Evolutionary conservation across 1,284 basidiomycete genomes (phyloP).

Genomic region (Ceratobasidium sp.): DNA sequence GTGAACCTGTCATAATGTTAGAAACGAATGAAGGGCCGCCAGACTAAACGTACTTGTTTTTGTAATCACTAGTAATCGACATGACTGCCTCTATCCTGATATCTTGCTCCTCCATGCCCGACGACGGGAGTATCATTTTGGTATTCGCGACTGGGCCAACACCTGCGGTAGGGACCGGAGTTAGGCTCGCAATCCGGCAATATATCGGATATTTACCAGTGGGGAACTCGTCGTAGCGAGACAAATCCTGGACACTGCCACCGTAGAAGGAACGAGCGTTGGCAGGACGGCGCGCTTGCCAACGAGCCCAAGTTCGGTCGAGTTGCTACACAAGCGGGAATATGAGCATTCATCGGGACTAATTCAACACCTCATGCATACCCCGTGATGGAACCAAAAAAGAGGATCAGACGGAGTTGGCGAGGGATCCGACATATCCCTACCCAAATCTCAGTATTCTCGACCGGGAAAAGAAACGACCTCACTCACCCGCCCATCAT

Average conservation of each 20-base stretch:
- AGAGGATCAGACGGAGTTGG: conserved; percentile 34
- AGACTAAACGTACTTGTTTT: not conserved
- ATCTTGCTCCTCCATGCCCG: conserved; percentile 29
- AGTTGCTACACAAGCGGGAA: conserved; percentile 26
- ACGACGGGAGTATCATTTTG: conserved; percentile 16
- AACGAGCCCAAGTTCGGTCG: conserved; percentile 34
- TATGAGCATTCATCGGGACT: not conserved
- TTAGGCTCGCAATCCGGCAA: not conserved
- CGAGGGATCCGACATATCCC: conserved; percentile 30
- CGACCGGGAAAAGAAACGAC: not conserved
- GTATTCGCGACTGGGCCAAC: conserved; percentile 23
- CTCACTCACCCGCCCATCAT: conserved; percentile 23
- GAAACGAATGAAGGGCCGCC: not conserved
- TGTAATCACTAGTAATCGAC: conserved; percentile 27
- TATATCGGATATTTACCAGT: conserved; percentile 4
- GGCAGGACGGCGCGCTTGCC: conserved; percentile 30
- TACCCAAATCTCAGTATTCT: not conserved
- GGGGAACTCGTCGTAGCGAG: conserved; percentile 25
- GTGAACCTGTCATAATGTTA: conserved; percentile 9
- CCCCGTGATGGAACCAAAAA: conserved; percentile 11
- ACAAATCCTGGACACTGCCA: conserved; percentile 18
- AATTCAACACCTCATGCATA: not conserved
- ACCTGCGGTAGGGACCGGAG: not conserved
- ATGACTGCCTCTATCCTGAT: conserved; percentile 21
- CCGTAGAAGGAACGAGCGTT: conserved; percentile 25